Evolutionary conservation across 2,329 filamentous ascomycete genomes (phyloP).

Genomic region (Eutypa lata): DNA sequence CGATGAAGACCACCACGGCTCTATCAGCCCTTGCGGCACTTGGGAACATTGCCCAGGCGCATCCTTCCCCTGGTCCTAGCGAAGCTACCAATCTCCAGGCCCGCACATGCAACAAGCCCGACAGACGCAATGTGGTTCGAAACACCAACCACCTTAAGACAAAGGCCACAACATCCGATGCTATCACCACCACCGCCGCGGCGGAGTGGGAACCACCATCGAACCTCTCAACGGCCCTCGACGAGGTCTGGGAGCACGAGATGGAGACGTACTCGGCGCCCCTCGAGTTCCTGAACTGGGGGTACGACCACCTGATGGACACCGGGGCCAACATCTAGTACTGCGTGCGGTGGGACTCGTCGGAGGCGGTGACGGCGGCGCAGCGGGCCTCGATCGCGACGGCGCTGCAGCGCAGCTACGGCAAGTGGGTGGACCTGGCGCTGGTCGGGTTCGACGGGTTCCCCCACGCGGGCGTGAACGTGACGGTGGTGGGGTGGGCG

Average conservation of each 20-base stretch:
- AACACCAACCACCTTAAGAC: background rate
- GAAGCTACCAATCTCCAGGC: background rate
- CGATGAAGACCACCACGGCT: background rate
- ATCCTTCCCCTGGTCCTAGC: background rate
- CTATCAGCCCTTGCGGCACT: background rate
- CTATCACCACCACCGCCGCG: background rate
- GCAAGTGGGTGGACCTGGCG: conserved; percentile 2
- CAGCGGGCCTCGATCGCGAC: conserved; percentile 3
- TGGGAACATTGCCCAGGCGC: background rate
- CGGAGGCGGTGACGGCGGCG: conserved; percentile 1
- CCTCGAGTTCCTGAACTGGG: conserved; percentile 1
- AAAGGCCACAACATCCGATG: background rate
- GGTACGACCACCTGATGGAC: conserved; percentile 6
- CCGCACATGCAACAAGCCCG: background rate
- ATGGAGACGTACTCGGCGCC: conserved; percentile 4
- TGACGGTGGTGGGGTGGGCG: conserved; percentile 4
- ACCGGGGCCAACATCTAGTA: conserved; percentile 3
- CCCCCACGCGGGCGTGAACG: conserved; percentile 1
- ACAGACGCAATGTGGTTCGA: background rate
- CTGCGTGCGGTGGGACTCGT: conserved; percentile 5
- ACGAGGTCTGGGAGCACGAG: conserved; percentile 4
- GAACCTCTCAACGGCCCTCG: background rate
- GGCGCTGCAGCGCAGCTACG: conserved; percentile 1
- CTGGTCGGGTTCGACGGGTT: conserved; percentile 5
- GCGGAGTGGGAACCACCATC: conserved; percentile 1